Conservation (phyloP, 345 rosid genomes). For the Salix dunnii region DNA sequence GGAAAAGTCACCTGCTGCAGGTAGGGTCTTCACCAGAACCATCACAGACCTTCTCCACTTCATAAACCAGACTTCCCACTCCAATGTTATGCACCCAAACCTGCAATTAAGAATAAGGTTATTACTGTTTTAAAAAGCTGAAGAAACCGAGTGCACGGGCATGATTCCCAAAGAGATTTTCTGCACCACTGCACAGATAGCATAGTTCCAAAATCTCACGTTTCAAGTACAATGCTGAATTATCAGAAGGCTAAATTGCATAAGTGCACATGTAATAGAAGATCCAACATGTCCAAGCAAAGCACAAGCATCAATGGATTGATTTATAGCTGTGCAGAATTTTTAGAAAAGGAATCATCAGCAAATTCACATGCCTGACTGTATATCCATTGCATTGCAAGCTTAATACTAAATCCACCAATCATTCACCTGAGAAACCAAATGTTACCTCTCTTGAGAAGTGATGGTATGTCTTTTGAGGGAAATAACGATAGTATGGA, state of each 20-base stretch:
- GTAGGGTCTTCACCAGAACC: constrained; percentile 71
- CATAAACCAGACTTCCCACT: constrained; percentile 46
- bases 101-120: constrained; percentile 25
- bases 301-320: not conserved
- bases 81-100: constrained; percentile 60
- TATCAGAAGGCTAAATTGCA: no score
- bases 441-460: constrained; percentile 81
- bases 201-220: no score
- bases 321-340: not conserved
- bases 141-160: not conserved
- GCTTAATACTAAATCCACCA: not conserved
- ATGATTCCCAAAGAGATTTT: not conserved
- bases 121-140: not conserved
- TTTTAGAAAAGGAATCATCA: not conserved
- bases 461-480: constrained; percentile 93
- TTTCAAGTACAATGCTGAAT: no score
- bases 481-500: constrained; percentile 65
- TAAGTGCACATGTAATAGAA: no score
- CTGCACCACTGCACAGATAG: not conserved
- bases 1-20: constrained; percentile 64
- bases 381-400: not conserved
- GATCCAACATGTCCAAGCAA: not conserved
- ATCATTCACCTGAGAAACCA: not conserved
- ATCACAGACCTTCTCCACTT: constrained; percentile 70
- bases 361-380: not conserved